Conservation (phyloP, 164 flowering plant genomes). For the Magnolia sinica region DNA sequence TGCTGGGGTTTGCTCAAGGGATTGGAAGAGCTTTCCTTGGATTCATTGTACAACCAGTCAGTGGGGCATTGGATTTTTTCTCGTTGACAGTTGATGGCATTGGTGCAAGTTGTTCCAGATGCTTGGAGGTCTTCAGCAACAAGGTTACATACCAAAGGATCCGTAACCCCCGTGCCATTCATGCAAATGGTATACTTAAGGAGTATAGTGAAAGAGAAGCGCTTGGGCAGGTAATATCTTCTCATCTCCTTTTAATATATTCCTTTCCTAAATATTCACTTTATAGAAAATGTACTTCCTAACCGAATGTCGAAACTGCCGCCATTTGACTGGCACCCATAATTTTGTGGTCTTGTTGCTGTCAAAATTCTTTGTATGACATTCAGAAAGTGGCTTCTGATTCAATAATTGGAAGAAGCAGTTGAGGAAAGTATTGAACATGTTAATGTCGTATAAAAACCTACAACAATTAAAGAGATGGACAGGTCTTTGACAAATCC, state of each 20-base stretch:
- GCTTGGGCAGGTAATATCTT: slow-evolving; percentile 70
- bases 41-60: slow-evolving; percentile 84
- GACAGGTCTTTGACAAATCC: too few relatives aligned
- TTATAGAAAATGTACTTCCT: too few relatives aligned
- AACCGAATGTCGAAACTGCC: too few relatives aligned
- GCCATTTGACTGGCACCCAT: too few relatives aligned
- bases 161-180: slow-evolving; percentile 83
- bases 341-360: too few relatives aligned
- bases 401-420: too few relatives aligned
- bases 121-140: slow-evolving; percentile 68
- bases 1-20: slow-evolving; percentile 89
- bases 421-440: too few relatives aligned
- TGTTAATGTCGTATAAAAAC: too few relatives aligned
- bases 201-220: slow-evolving; percentile 92
- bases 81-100: slow-evolving; percentile 95
- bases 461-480: too few relatives aligned
- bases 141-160: slow-evolving; percentile 55
- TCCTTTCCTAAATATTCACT: not conserved
- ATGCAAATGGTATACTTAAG: slow-evolving; percentile 53
- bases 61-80: slow-evolving; percentile 94
- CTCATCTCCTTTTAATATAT: not conserved
- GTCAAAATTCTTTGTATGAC: too few relatives aligned
- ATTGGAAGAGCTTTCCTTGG: slow-evolving; percentile 88
- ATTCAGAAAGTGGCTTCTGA: too few relatives aligned
- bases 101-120: slow-evolving; percentile 91